These are phyloP conservation scores for Trametes meyenii DNA, from an alignment of 768 basidiomycete species.

Conservation along the genomic window DNA sequence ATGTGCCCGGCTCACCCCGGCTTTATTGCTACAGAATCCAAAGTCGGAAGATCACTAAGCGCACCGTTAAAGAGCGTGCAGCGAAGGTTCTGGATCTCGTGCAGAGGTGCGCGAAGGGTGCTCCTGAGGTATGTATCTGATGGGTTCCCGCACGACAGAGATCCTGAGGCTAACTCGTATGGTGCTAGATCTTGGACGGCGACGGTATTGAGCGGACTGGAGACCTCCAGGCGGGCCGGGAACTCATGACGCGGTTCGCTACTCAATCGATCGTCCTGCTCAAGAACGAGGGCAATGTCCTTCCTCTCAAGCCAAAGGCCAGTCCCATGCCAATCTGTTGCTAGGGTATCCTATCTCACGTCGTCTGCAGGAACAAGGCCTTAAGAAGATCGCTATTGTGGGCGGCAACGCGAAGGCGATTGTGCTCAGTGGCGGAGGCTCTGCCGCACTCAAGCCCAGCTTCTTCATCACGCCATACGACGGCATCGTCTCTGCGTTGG, in stretches of 20 bases:
- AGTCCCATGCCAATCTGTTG: not conserved
- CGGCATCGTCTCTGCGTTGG: conserved; percentile 66
- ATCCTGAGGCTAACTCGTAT: no score
- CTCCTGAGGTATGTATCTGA: conserved; percentile 55
- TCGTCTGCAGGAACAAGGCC: conserved; percentile 28
- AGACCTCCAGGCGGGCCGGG: conserved; percentile 63
- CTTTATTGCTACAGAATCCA: conserved; percentile 36
- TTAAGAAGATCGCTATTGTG: conserved; percentile 76
- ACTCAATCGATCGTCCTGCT: conserved; percentile 73
- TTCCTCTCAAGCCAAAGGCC: conserved; percentile 51
- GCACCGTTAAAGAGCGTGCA: conserved; percentile 68
- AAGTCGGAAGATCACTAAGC: conserved; percentile 65
- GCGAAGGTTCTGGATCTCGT: conserved; percentile 67
- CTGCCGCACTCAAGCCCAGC: conserved; percentile 70
- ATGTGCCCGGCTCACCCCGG: not conserved
- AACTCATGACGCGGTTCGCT: conserved; percentile 67
- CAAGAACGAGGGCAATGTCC: conserved; percentile 62
- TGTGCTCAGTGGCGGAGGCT: conserved; percentile 70
- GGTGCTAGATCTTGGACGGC: conserved; percentile 61
- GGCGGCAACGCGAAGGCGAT: conserved; percentile 71
- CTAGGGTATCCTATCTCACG: not conserved
- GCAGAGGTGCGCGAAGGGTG: conserved; percentile 65
- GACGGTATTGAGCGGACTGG: conserved; percentile 67
- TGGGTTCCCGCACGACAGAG: not conserved
- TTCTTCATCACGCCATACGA: conserved; percentile 81